Conservation (phyloP, 371 early-diverging fungal genomes). For the Syncephalastrum contaminatum region DNA sequence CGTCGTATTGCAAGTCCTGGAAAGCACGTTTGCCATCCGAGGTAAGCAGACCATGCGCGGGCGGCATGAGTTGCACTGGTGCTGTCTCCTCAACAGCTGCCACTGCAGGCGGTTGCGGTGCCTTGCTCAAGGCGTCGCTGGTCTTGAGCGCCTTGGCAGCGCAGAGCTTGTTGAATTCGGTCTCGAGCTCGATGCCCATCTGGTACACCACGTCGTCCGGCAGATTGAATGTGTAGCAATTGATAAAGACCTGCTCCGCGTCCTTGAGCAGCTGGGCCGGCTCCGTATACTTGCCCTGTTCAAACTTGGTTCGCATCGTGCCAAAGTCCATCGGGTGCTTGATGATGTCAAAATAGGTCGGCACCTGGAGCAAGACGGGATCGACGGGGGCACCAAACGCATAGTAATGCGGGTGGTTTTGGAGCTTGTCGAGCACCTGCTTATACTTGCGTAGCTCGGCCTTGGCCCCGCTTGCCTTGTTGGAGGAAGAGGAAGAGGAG, state of each 20-base stretch:
- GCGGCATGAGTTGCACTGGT: background rate
- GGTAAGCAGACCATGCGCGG: background rate
- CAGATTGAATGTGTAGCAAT: conserved; percentile 85
- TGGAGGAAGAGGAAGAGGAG: conserved; percentile 1
- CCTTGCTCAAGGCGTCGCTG: conserved; percentile 4
- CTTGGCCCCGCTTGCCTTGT: conserved; percentile 11
- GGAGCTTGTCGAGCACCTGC: conserved; percentile 29
- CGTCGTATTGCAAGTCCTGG: conserved; percentile 1
- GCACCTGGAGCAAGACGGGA: conserved; percentile 19
- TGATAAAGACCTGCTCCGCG: conserved; percentile 56
- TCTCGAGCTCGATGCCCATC: conserved; percentile 59
- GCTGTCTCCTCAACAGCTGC: background rate
- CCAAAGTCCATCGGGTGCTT: conserved; percentile 54
- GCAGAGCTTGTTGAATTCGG: conserved; percentile 59
- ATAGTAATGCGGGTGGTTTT: conserved; percentile 19
- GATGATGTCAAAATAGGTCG: conserved; percentile 66
- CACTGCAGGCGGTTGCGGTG: background rate
- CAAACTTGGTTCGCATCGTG: conserved; percentile 26
- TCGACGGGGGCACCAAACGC: conserved; percentile 29
- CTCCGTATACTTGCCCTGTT: conserved; percentile 21
- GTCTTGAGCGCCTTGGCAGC: conserved; percentile 23
- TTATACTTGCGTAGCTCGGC: conserved; percentile 33
- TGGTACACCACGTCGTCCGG: conserved; percentile 72
- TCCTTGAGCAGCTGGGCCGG: conserved; percentile 22
- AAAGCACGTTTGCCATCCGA: background rate